Evolutionary conservation across 2,329 filamentous ascomycete genomes (phyloP), one percentile per base, ranked within the genome.

Genomic region (Hypoxylon sp.): DNA sequence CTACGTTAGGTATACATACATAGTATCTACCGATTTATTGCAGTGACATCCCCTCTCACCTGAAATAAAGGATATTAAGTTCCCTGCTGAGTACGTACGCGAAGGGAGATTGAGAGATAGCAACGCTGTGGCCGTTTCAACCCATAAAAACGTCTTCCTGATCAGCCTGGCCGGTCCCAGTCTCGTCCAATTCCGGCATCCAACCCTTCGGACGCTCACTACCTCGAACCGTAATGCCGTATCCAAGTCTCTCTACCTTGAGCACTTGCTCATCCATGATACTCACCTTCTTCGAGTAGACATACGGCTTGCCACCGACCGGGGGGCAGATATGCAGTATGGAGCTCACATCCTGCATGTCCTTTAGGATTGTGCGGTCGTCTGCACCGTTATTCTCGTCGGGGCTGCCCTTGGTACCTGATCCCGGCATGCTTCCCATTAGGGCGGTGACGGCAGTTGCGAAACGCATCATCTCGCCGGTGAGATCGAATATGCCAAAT

Each of bases 381-480:
- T 55, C 56, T 68, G 64, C 69, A 66, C 4, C 67, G 17, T 4
- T 11, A 70, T 56, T 72, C 46, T 49, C 46, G 24, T 26, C 46
- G 20, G 43, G 4, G 3, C 24, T 32, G 30, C 20, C 24, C n/a
- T 67, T 37, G 3, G 55, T 20, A 19, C 39, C 11, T 81, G 82
- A 65, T 83, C 76, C 70, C 77, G 70, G 62, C 20, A 85, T 75
- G 43, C 79, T 79, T 13, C 90, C 91, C 6, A 82, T 89, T 4
- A 93, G 91, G 0, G 93, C 93, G 76, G 97, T 91, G 24, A 89
- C 88, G 5, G 94, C 94, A 52, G 97, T 95, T 0, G 93, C 93
- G 78, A 97, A 98, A 28, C 94, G 87, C 95, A 99, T 99, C 82
- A 98, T 84, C 80, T 99, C 95, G 39, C 95, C 95, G 1, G 94